Evolutionary conservation across 2,329 filamentous ascomycete genomes (phyloP), one percentile per base, ranked within the genome.

Genomic region (Trichophyton verrucosum): DNA sequence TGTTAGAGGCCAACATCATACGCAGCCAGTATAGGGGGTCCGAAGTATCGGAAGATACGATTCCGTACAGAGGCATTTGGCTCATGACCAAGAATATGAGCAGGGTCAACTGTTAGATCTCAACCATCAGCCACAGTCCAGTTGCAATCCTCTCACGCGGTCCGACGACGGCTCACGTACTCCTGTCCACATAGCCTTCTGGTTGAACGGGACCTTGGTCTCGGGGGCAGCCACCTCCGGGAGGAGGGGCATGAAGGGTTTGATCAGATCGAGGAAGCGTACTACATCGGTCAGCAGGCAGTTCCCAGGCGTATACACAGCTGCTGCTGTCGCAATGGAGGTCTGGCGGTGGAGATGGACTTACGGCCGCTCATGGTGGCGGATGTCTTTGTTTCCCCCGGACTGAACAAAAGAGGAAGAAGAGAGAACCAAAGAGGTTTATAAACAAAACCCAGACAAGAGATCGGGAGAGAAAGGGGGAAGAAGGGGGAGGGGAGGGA

Each of bases 81-180:
- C 91, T 96, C 94, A 99, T 99, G 78, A 99, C 91, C 83, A 99
- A 81, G 85, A 99, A 99, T 80, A 97, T 95, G 76, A 99, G 82
- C 70, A 99, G 85, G 67, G 94, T 97, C 75, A 92, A 85, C 78
- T 81, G 58, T 63, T 47, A 59, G 27, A 36, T 46, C 57, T 38
- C 42, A 57, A 42, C 59, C 53, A 65, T 62, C 58, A 53, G 47
- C 53, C 60, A 59, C 51, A n/a, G 27, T 27, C 49, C 49, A 55
- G 38, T 55, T 55, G 49, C 49, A 36, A 2, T n/a, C n/a, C 33
- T 33, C 27, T 36, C 49, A 36, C 11, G 11, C 49, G 13, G 20
- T 55, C 17, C 9, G 27, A 49, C 6, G 22, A 24, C 46, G 33
- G 15, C 58, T 36, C 24, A 44, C 76, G 70, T 77, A 81, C 79